A percentile compares a stretch with the other conserved stretches of the same genome.
Evolutionary conservation across 768 basidiomycete genomes (phyloP).

Genomic region (Psilocybe tampanensis): DNA sequence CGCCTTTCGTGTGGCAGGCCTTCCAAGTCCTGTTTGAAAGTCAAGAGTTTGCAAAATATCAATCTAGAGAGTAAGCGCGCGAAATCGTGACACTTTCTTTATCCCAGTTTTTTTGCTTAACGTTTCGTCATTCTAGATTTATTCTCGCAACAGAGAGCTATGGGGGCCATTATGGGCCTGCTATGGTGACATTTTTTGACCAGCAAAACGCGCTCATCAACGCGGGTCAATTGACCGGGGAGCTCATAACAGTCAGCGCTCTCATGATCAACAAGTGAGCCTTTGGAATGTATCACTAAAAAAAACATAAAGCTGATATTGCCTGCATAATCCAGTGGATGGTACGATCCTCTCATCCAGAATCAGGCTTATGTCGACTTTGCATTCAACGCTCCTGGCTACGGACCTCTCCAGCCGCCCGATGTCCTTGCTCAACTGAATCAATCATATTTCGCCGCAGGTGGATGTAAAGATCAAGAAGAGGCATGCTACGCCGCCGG

Average conservation of each 20-base stretch:
- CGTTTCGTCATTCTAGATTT: conserved; percentile 41
- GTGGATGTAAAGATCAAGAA: conserved; percentile 59
- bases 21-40: conserved; percentile 69
- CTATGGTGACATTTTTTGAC: conserved; percentile 65
- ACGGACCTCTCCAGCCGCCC: conserved; percentile 59
- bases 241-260: conserved; percentile 55
- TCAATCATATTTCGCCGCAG: conserved; percentile 43
- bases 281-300: not conserved
- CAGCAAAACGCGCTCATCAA: conserved; percentile 59
- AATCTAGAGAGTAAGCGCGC: conserved; percentile 50
- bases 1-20: conserved; percentile 60
- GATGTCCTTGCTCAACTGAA: conserved; percentile 48
- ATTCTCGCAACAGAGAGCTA: conserved; percentile 69
- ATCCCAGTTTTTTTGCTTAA: not conserved
- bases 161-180: conserved; percentile 69
- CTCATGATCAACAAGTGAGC: conserved; percentile 64
- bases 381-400: conserved; percentile 64
- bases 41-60: conserved; percentile 48
- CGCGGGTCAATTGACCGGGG: conserved; percentile 45
- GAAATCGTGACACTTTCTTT: not conserved
- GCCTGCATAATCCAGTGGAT: conserved; percentile 45
- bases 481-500: conserved; percentile 60
- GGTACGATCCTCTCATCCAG: conserved; percentile 68
- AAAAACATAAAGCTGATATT: not conserved
- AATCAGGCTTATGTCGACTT: conserved; percentile 63